Conservation (phyloP, 1,284 basidiomycete species). For the Golubevia pallescens region DNA sequence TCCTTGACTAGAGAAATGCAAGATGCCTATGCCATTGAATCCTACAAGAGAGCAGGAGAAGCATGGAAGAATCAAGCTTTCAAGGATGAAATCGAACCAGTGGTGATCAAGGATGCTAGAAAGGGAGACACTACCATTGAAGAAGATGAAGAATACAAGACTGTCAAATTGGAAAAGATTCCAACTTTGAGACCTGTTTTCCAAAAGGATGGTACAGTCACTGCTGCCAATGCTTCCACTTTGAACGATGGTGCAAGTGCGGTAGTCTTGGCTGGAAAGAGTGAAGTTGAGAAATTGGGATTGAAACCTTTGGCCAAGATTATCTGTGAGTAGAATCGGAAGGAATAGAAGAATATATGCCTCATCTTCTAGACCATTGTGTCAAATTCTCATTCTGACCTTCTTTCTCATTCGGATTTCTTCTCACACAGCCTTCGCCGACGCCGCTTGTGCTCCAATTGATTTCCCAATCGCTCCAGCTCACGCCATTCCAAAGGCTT, state of each 20-base stretch:
- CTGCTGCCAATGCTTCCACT: constrained; percentile 66
- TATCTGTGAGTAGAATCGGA: constrained; percentile 44
- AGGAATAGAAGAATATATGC: not conserved
- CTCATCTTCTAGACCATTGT: too few relatives aligned
- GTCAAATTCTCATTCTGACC: not conserved
- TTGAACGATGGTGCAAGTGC: constrained; percentile 67
- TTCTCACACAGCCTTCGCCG: constrained; percentile 81
- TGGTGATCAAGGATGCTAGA: constrained; percentile 76
- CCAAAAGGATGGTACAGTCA: constrained; percentile 66
- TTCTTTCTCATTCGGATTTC: constrained; percentile 70
- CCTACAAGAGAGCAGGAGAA: constrained; percentile 87
- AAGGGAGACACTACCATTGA: constrained; percentile 82
- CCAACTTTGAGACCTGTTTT: constrained; percentile 65
- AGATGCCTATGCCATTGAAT: constrained; percentile 81
- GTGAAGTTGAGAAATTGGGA: constrained; percentile 58
- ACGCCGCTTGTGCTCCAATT: constrained; percentile 93
- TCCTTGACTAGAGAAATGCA: constrained; percentile 65
- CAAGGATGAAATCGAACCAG: constrained; percentile 84
- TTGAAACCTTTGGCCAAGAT: constrained; percentile 66
- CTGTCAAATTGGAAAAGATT: constrained; percentile 66
- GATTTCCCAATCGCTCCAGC: constrained; percentile 97
- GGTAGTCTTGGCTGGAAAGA: constrained; percentile 63
- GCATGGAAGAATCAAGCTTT: constrained; percentile 89
- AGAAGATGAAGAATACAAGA: constrained; percentile 96
- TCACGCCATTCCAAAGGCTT: constrained; percentile 84